These are phyloP conservation scores for Acorus gramineus DNA, from an alignment of 106 monocot species.

Conservation along the genomic window DNA sequence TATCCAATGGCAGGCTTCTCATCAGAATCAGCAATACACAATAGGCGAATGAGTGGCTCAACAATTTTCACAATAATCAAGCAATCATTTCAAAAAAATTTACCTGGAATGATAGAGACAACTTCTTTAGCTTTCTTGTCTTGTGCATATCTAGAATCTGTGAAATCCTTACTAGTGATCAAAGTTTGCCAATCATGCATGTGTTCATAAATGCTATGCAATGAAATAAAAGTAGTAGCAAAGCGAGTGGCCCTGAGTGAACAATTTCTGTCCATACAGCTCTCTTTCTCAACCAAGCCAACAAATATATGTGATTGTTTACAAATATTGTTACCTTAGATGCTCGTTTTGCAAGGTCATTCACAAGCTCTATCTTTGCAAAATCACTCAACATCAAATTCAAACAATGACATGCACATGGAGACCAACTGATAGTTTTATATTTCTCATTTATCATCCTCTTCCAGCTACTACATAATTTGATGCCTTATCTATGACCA, in stretches of 20 bases:
- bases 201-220: neutral
- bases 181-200: neutral
- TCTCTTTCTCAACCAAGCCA: neutral
- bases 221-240: neutral
- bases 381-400: constrained; percentile 2
- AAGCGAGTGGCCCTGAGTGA: neutral
- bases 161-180: neutral
- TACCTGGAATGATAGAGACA: constrained; percentile 1
- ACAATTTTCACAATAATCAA: neutral
- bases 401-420: neutral
- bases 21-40: neutral
- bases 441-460: neutral
- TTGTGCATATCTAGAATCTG: neutral
- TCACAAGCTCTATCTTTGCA: neutral
- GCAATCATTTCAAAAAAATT: neutral
- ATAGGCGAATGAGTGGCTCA: neutral
- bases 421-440: neutral
- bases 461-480: neutral
- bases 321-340: neutral
- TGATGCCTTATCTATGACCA: neutral
- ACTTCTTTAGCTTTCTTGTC: neutral
- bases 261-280: neutral
- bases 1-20: neutral
- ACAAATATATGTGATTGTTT: neutral
- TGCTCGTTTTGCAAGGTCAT: neutral